A percentile compares a stretch with the other conserved stretches of the same genome.
These are phyloP conservation scores for Nakaseomyces sp. DNA, from an alignment of 1,139 yeast species.

Conservation along the genomic window DNA sequence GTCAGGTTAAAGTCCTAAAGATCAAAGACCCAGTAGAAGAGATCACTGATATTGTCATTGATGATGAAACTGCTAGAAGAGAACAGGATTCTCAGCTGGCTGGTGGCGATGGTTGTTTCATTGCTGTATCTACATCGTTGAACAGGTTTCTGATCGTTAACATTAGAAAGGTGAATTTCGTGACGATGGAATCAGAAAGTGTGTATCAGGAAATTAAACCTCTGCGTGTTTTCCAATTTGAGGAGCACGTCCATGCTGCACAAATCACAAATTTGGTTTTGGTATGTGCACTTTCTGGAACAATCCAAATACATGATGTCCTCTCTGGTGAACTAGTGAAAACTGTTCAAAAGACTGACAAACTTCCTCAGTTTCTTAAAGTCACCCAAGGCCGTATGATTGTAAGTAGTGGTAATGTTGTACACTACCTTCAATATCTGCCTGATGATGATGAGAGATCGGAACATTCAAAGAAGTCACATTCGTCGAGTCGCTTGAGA, in stretches of 20 bases:
- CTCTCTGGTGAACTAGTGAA: conserved; percentile 35
- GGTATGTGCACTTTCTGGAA: conserved; percentile 58
- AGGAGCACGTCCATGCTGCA: conserved; percentile 28
- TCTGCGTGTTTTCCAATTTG: conserved; percentile 15
- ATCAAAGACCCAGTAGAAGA: conserved; percentile 33
- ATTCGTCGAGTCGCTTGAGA: conserved; percentile 9
- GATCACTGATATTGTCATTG: conserved; percentile 36
- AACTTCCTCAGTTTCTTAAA: conserved; percentile 26
- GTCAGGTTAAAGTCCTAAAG: conserved; percentile 15
- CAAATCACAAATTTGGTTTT: conserved; percentile 37
- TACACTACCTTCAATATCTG: conserved; percentile 26
- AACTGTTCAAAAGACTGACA: conserved; percentile 26
- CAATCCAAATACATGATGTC: conserved; percentile 52
- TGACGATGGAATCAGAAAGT: not conserved
- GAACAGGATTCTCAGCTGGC: conserved; percentile 33
- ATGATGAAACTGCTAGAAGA: conserved; percentile 25
- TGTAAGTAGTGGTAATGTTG: conserved; percentile 24
- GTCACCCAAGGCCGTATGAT: conserved; percentile 29
- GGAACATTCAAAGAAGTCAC: not conserved
- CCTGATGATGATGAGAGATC: conserved; percentile 12
- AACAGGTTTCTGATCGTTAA: conserved; percentile 36
- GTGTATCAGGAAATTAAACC: conserved; percentile 2
- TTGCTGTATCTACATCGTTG: conserved; percentile 37
- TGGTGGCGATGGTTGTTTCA: conserved; percentile 48
- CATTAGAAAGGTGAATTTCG: conserved; percentile 10